Evolutionary conservation across 1,284 basidiomycete genomes (phyloP).

Genomic region (Apiotrichum veenhuisii): DNA sequence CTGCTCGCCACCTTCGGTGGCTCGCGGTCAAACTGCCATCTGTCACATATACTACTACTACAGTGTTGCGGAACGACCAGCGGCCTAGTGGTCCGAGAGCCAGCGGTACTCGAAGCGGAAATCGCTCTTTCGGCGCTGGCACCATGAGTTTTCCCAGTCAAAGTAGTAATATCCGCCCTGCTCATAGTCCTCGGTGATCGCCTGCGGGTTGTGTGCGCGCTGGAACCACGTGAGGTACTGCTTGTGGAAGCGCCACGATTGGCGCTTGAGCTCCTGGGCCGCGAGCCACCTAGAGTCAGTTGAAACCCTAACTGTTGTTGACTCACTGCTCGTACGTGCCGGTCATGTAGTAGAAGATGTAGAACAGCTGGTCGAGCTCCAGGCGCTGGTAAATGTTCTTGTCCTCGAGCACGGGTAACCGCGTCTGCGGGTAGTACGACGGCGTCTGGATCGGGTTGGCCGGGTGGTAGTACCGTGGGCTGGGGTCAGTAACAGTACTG

Average conservation of each 20-base stretch:
- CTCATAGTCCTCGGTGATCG: constrained; percentile 99
- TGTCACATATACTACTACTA: constrained; percentile 10
- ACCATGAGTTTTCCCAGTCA: constrained; percentile 97
- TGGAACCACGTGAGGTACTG: constrained; percentile 99
- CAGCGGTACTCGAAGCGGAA: constrained; percentile 92
- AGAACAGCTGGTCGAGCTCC: constrained; percentile 97
- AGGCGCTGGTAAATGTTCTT: constrained; percentile 84
- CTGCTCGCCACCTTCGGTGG: neutral
- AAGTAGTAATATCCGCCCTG: constrained; percentile 97
- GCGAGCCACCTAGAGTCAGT: constrained; percentile 70
- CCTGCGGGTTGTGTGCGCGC: constrained; percentile 96
- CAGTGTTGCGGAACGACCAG: neutral
- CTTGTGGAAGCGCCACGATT: constrained; percentile 99
- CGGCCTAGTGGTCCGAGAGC: constrained; percentile 71
- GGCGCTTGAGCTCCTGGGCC: constrained; percentile 93
- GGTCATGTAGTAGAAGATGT: constrained; percentile 97
- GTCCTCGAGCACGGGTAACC: constrained; percentile 75
- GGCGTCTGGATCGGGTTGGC: constrained; percentile 88
- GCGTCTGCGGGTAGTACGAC: constrained; percentile 91
- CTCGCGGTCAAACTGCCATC: neutral
- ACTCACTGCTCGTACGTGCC: constrained; percentile 93
- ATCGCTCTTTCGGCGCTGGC: constrained; percentile 95
- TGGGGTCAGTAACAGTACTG: constrained; percentile 36
- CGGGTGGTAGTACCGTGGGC: constrained; percentile 94
- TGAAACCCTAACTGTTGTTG: neutral